Conservation (phyloP, 805 yeast species). For the Tetrapisispora iriomotensis region DNA sequence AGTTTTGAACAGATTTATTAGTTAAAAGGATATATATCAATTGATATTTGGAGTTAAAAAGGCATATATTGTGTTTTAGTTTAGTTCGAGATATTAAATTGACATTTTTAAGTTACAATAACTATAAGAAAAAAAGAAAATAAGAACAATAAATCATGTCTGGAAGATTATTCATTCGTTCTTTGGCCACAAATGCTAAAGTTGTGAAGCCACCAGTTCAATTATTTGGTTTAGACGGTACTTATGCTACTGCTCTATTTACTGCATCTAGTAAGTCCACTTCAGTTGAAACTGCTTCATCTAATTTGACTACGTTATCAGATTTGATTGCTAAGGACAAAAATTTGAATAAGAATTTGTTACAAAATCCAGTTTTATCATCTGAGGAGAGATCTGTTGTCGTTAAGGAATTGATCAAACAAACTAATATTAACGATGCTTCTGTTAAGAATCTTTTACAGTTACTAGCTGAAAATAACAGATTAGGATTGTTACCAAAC, state of each 20-base stretch:
- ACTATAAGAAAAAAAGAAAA: too few relatives aligned
- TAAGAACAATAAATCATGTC: constrained; percentile 39
- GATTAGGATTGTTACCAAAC: constrained; percentile 59
- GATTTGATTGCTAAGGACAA: constrained; percentile 48
- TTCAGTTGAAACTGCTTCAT: constrained; percentile 58
- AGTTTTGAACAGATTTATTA: too few relatives aligned
- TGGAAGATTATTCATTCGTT: constrained; percentile 58
- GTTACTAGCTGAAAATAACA: constrained; percentile 90
- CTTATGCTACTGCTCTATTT: constrained; percentile 92
- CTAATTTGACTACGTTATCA: constrained; percentile 51
- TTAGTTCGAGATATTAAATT: too few relatives aligned
- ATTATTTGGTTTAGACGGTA: constrained; percentile 91
- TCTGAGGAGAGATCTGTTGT: constrained; percentile 62
- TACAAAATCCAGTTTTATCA: constrained; percentile 78
- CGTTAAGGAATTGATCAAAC: constrained; percentile 42
- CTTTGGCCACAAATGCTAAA: constrained; percentile 53
- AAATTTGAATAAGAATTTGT: constrained; percentile 44
- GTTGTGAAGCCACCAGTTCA: constrained; percentile 72
- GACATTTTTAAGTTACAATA: too few relatives aligned
- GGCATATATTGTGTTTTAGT: too few relatives aligned
- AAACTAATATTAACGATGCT: constrained; percentile 35
- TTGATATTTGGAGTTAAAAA: too few relatives aligned
- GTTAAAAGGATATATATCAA: too few relatives aligned
- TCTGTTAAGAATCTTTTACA: constrained; percentile 69
- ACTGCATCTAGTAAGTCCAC: constrained; percentile 82